Base-by-base conservation (phyloP, 331 rosid species). In the Pyrus hybrid region DNA sequence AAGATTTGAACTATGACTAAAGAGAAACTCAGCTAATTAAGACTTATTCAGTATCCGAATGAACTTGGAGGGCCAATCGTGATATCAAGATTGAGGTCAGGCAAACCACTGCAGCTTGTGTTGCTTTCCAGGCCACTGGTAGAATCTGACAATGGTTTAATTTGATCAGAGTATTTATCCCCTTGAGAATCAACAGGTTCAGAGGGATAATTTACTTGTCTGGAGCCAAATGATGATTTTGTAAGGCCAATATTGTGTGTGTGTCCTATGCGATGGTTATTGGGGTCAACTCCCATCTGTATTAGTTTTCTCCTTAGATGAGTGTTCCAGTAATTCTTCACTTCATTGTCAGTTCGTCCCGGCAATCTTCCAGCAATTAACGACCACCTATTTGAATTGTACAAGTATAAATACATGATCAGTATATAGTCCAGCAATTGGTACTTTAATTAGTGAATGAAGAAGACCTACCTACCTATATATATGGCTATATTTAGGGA, bases 361-460 rank as follows among this genome's bases (percentile, higher is more conserved):
- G 87, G 87, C 72, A 83, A 69, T 63, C 87, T 76, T 72, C 87
- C 82, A 7, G 87, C 87, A 53, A 83, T 83, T 58, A 83, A 43
- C 14, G 87, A 68, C 87, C 87, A 80, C 82, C 87, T 83, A 67
- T 60, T n/a, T 43, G 18, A 57, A n/a, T 49, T 49, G 17, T 49
- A 49, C 56, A 49, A 17, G 56, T 49, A 49, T 14, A 14, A 49
- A 5, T 49, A 49, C 56, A 49, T 49, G 56, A 17, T 49, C 21
- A 3, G 7, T 17, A 17, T 17, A 49, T 49, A 2, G 56, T 49
- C 18, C 56, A 49, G 56, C 56, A 49, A 16, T 17, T 49, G 2
- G n/a, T 49, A 49, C n/a, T 49, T 49, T 16, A 49, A 49, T 49
- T 49, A 5, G 43, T 49, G 56, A 49, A 49, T 49, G 18, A 49